Percentiles rank a stretch among this genome's conserved stretches.
phyloP scores from a whole-genome alignment of 257 asterid species.

The Misopates orontium region DNA sequence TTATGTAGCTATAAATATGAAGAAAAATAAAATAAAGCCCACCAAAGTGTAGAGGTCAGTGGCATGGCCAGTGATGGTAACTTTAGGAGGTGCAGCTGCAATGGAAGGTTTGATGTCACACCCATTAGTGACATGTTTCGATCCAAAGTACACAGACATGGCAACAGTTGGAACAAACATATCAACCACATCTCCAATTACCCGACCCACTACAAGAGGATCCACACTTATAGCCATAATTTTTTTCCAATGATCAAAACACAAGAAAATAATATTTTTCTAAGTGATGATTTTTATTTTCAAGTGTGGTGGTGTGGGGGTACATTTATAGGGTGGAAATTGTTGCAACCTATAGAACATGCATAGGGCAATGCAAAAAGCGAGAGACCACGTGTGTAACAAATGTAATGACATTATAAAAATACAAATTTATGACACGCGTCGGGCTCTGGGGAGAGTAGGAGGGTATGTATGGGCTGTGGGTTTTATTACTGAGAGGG shows the following conservation, averaged over 20 bases:
- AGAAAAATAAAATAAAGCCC: too few species aligned
- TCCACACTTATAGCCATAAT: constrained; percentile 43
- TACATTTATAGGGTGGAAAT: constrained; percentile 22
- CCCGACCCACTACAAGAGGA: constrained; percentile 58
- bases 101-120: constrained; percentile 61
- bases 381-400: constrained; percentile 40
- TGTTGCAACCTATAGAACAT: constrained; percentile 44
- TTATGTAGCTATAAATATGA: neutral
- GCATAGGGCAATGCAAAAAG: constrained; percentile 47
- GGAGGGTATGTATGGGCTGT: too few species aligned
- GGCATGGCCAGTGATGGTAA: constrained; percentile 47
- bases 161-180: constrained; percentile 54
- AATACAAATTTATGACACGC: constrained; percentile 4
- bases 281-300: neutral
- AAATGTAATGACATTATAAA: neutral
- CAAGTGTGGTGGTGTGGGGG: neutral
- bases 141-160: constrained; percentile 53
- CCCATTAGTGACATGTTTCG: constrained; percentile 60
- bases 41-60: constrained; percentile 57
- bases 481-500: too few species aligned
- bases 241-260: neutral
- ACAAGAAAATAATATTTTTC: neutral
- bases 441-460: neutral
- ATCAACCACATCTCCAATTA: constrained; percentile 70
- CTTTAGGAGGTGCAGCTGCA: constrained; percentile 45